Evolutionary conservation across 2,329 filamentous ascomycete genomes (phyloP), one percentile per base, ranked within the genome.

Genomic region (Cladosporium cucumerinum): DNA sequence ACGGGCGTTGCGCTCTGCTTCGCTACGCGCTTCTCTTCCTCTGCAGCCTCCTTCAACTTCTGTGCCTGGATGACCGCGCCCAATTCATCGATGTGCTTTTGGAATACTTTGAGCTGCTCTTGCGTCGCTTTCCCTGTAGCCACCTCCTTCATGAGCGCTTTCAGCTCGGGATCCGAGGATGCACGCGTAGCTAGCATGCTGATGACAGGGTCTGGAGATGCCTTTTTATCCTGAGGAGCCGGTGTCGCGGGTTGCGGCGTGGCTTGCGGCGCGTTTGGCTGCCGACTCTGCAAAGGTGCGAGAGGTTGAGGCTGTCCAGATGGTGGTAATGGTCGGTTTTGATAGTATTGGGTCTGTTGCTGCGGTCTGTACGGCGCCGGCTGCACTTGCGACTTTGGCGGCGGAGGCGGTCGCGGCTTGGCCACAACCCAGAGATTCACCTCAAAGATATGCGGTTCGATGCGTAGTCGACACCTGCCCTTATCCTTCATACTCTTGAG

Each of bases 141-240:
- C 0, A 95, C 91, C 61, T 91, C 86, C 75, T 92, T 92, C 91
- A 95, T 95, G 0, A 95, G 81, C 39, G 89, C 87, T 65, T 92
- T 88, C 11, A 95, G 80, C 63, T 89, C 84, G 0, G 87, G 84
- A 73, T 95, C 89, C 28, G 86, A 87, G 0, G 89, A 90, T 7
- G 91, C 91, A 68, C 87, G 86, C 71, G 91, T 89, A 0, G 91
- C 91, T 28, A 95, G 80, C 68, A 90, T 87, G 59, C 92, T 88
- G 64, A 95, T 94, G 51, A 95, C 92, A 0, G 91, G 91, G 72
- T 94, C 91, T n/a, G 74, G 73, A 11, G 70, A 71, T 2, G 71
- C 65, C 66, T 77, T 74, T 61, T 70, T 72, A 18, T 71, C 69
- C 23, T 69, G 69, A 34, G 67, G 65, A 5, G 62, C 58, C 43